These are phyloP conservation scores for Cutaneotrichosporon cavernicola DNA, from an alignment of 1,284 basidiomycete species.

Conservation along the genomic window DNA sequence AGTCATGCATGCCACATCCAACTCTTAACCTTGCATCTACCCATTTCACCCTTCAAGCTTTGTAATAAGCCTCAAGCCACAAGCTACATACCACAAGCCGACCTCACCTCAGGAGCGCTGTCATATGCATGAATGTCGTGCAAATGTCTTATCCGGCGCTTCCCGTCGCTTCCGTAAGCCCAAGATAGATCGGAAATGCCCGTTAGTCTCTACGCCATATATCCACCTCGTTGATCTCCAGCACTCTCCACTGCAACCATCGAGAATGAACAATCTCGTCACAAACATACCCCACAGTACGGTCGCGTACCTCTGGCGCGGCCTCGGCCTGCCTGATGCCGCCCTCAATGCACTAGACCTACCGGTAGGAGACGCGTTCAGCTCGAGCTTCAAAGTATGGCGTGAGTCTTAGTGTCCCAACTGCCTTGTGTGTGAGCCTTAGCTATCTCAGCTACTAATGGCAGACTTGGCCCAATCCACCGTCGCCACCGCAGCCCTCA, in stretches of 20 bases:
- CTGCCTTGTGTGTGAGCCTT: no score
- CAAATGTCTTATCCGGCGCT: no score
- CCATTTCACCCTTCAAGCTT: not conserved
- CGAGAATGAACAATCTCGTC: no score
- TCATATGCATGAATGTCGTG: no score
- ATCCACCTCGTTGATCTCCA: no score
- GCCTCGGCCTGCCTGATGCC: not conserved
- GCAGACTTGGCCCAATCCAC: not conserved
- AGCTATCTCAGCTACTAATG: not conserved
- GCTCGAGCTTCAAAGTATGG: not conserved
- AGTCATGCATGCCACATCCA: not conserved
- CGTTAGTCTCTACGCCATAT: no score
- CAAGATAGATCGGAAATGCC: no score
- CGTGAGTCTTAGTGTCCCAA: not conserved
- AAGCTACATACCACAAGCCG: no score
- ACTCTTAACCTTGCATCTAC: not conserved
- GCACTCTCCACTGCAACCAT: no score
- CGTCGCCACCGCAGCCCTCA: not conserved
- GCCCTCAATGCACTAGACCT: not conserved
- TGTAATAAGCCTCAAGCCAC: no score
- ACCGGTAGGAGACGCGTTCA: not conserved
- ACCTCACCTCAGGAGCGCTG: no score
- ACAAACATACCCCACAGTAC: not conserved
- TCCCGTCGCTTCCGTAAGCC: no score
- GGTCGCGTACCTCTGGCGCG: not conserved